These are phyloP conservation scores for Euphrasia confusa DNA, from an alignment of 257 asterid species.

Conservation along the genomic window DNA sequence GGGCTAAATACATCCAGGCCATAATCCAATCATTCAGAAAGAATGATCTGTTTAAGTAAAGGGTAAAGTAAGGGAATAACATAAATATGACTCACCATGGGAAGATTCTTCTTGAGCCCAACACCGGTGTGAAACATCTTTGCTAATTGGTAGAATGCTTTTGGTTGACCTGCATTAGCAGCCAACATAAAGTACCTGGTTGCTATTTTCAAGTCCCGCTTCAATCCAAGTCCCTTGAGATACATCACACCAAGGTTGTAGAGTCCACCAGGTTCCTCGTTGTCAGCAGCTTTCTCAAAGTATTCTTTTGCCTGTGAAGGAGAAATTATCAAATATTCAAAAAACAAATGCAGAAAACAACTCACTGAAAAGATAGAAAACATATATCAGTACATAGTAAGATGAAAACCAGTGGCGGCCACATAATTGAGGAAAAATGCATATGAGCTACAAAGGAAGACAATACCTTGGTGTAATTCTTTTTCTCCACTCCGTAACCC, in stretches of 20 bases:
- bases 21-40: conserved; percentile 7
- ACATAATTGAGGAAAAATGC: background rate
- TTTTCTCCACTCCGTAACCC: conserved; percentile 94
- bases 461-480: conserved; percentile 72
- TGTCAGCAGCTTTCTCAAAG: conserved; percentile 92
- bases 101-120: conserved; percentile 84
- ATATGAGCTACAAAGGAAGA: conserved; percentile 3
- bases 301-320: conserved; percentile 77
- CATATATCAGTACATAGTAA: background rate
- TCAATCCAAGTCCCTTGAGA: conserved; percentile 86
- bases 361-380: background rate
- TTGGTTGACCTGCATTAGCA: conserved; percentile 86
- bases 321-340: conserved; percentile 14
- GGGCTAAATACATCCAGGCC: background rate
- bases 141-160: conserved; percentile 93
- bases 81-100: conserved; percentile 46
- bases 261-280: conserved; percentile 84
- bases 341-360: background rate
- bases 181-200: conserved; percentile 63
- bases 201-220: conserved; percentile 76
- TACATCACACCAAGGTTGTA: conserved; percentile 95
- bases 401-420: background rate
- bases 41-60: background rate
- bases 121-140: conserved; percentile 96
- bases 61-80: background rate